Base-by-base conservation (phyloP, 2,329 filamentous ascomycete species). In the Biscogniauxia marginata region DNA sequence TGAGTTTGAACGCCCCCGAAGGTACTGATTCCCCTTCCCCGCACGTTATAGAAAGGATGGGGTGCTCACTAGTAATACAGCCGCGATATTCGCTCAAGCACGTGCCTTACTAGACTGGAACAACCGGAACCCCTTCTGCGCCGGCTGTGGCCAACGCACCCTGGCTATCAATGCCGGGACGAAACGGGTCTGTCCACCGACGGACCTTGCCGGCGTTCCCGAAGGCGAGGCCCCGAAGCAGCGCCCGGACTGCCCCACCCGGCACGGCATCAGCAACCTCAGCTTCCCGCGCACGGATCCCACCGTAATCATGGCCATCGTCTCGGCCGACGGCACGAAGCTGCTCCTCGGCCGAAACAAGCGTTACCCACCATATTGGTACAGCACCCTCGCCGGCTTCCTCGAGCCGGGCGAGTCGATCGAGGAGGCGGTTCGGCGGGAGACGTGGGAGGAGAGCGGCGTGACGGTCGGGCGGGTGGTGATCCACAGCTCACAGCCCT, bases 101-200 rank as follows among this genome's bases (percentile, higher is more conserved):
- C 87, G 93, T 54, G 89, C 92, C 47, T 80, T 97, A 22, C 79
- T 96, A 34, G 95, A 98, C 77, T 99, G 95, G 95, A 98, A 99
- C 75, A 81, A 81, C 22, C 89, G 93, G 51, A 96, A 96, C 74
- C 89, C 88, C 24, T 99, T 91, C 79, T 99, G 95, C 73, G 92
- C 87, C 25, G 88, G 88, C 54, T 99, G 95, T 74, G 93, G 95
- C 30, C 84, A 90, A 67, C 85, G 83, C 21, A 98, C 92, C 0
- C 77, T 97, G 58, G 89, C 88, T 18, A 79, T 90, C 22, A 88
- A 93, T 66, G 89, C 86, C 4, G 90, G 90, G 49, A 91, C 89
- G 70, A 96, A 96, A 76, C 85, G 90, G 47, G 81, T 86, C 7
- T 96, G 90, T 69, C 90, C 91, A 7, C 83, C 89, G 0, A 85